Evolutionary conservation across 2,329 filamentous ascomycete species (phyloP).

Genomic region (Xylaria sp.): DNA sequence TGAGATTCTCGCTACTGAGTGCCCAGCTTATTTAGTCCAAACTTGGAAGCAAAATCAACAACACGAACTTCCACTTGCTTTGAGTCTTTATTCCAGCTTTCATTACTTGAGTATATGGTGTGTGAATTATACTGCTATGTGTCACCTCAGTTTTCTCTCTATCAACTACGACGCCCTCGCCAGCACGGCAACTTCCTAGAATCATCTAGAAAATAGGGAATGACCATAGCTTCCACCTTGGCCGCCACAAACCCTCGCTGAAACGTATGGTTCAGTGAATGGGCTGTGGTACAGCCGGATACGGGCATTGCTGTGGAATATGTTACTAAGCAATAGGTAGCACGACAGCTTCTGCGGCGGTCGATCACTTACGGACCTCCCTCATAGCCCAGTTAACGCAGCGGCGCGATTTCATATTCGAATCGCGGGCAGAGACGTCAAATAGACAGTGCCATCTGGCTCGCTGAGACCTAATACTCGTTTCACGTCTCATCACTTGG

Average conservation of each 20-base stretch:
- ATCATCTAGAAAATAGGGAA: background rate
- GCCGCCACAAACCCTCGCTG: slow-evolving; percentile 39
- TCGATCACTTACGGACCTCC: background rate
- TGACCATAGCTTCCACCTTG: slow-evolving; percentile 4
- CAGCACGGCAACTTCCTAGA: background rate
- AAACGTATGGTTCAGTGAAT: slow-evolving; percentile 34
- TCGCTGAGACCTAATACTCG: slow-evolving; percentile 2
- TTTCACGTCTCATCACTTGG: background rate
- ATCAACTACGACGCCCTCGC: background rate
- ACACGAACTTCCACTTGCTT: background rate
- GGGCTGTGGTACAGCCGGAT: slow-evolving; percentile 42
- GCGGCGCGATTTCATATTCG: background rate
- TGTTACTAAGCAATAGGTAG: slow-evolving; percentile 38
- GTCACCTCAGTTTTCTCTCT: background rate
- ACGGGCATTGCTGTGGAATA: slow-evolving; percentile 33
- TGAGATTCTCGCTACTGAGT: background rate
- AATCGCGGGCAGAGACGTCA: background rate
- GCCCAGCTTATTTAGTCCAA: background rate
- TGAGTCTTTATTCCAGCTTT: background rate
- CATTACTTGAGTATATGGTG: background rate
- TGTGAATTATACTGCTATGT: background rate
- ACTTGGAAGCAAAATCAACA: background rate
- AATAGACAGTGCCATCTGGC: background rate
- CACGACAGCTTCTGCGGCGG: slow-evolving; percentile 33
- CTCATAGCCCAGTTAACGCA: slow-evolving; percentile 7